phyloP scores from a whole-genome alignment of 768 basidiomycete genomes.

The Lentinula sp. region DNA sequence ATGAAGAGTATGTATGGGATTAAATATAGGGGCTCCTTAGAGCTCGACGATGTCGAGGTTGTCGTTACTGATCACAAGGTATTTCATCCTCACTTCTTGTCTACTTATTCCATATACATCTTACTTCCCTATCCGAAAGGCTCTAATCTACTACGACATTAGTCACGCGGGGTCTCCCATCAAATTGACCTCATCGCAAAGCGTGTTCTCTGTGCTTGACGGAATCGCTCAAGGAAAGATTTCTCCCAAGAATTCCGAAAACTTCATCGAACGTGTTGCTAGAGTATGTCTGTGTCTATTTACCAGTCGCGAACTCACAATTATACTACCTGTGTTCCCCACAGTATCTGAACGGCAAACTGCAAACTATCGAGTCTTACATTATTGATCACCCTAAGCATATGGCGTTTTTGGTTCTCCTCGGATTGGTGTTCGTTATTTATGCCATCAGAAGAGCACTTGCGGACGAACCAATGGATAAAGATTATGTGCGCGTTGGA shows the following conservation, averaged over 20 bases:
- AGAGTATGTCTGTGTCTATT: slow-evolving; percentile 34
- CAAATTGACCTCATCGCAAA: slow-evolving; percentile 39
- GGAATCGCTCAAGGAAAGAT: slow-evolving; percentile 50
- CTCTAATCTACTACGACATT: slow-evolving; percentile 68
- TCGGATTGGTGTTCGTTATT: slow-evolving; percentile 22
- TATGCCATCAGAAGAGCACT: slow-evolving; percentile 19
- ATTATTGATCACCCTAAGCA: slow-evolving; percentile 29
- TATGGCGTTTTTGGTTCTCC: slow-evolving; percentile 23
- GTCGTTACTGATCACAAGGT: slow-evolving; percentile 84
- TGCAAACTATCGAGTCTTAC: slow-evolving; percentile 29
- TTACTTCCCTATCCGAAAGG: slow-evolving; percentile 29
- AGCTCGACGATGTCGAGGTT: slow-evolving; percentile 36
- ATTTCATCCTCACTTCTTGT: slow-evolving; percentile 16
- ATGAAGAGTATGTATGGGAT: slow-evolving; percentile 89
- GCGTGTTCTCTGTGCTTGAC: slow-evolving; percentile 67
- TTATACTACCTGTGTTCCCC: neutral
- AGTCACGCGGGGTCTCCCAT: slow-evolving; percentile 54
- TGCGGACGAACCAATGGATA: slow-evolving; percentile 15
- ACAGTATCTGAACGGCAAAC: slow-evolving; percentile 37
- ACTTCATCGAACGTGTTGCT: slow-evolving; percentile 58
- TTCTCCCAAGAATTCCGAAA: slow-evolving; percentile 60
- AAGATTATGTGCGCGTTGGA: slow-evolving; percentile 11
- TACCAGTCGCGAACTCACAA: neutral
- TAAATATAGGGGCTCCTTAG: slow-evolving; percentile 15
- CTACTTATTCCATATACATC: neutral